These are phyloP conservation scores for Jatropha podagrica DNA, from an alignment of 441 rosid species.

Conservation along the genomic window DNA sequence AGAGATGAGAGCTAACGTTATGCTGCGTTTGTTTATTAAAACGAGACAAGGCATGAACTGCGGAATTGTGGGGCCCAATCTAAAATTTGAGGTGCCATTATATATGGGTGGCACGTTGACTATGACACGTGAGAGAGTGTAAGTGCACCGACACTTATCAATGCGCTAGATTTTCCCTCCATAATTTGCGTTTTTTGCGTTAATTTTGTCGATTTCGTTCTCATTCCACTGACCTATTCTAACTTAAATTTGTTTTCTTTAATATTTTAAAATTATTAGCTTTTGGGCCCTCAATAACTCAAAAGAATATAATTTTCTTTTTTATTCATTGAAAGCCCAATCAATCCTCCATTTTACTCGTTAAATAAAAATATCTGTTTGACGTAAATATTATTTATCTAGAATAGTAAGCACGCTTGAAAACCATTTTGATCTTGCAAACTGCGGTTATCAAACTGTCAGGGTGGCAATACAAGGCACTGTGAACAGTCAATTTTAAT, in stretches of 20 bases:
- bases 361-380: too few species aligned
- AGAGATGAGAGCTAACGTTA: too few species aligned
- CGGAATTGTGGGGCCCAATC: background rate
- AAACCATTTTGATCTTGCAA: too few species aligned
- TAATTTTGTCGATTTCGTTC: background rate
- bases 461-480: too few species aligned
- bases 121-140: background rate
- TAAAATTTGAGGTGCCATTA: background rate
- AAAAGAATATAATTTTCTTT: too few species aligned
- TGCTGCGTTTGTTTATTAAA: background rate
- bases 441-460: background rate
- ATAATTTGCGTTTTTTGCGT: conserved; percentile 18
- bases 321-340: too few species aligned
- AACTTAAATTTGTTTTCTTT: background rate
- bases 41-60: conserved; percentile 20
- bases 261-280: background rate
- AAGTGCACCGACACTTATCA: conserved; percentile 11
- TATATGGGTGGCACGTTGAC: conserved; percentile 24
- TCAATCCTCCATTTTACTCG: too few species aligned
- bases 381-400: too few species aligned
- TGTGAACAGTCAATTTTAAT: background rate
- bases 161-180: background rate
- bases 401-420: too few species aligned
- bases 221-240: too few species aligned
- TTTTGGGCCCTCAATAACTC: too few species aligned